A percentile compares a stretch with the other conserved stretches of the same genome.
These are phyloP conservation scores for Lachnellula suecica DNA, from an alignment of 2,329 filamentous ascomycete species.

Conservation along the genomic window DNA sequence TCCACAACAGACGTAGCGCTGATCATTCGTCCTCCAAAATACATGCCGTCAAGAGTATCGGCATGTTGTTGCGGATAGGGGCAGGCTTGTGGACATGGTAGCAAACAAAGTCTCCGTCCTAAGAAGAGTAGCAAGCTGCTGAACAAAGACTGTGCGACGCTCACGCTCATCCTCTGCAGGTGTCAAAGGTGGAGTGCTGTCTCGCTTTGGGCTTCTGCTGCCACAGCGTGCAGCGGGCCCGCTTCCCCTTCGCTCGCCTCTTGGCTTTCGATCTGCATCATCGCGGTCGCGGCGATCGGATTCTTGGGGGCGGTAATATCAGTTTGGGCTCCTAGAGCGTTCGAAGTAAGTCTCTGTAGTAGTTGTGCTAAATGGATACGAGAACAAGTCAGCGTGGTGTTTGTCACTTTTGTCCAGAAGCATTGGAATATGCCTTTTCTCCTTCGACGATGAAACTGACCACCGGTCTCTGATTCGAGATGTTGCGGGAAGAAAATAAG, in stretches of 20 bases:
- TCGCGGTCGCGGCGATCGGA: conserved; percentile 49
- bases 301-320: conserved; percentile 52
- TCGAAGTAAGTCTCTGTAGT: no score
- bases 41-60: conserved; percentile 94
- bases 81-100: conserved; percentile 83
- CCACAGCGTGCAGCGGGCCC: conserved; percentile 37
- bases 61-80: conserved; percentile 59
- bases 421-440: no score
- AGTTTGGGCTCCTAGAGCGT: conserved; percentile 70
- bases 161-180: conserved; percentile 97
- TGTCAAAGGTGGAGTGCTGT: conserved; percentile 72
- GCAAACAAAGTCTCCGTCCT: conserved; percentile 93
- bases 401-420: no score
- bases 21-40: conserved; percentile 91
- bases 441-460: no score
- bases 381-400: no score
- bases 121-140: conserved; percentile 92
- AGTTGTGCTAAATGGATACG: no score
- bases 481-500: no score
- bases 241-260: conserved; percentile 40
- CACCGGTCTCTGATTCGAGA: no score
- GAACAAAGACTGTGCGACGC: conserved; percentile 94
- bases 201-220: conserved; percentile 41
- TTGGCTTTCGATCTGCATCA: conserved; percentile 45
- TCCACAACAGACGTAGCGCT: conserved; percentile 95